Base-by-base conservation (phyloP, 768 basidiomycete genomes). In the Termitomyces sp. region DNA sequence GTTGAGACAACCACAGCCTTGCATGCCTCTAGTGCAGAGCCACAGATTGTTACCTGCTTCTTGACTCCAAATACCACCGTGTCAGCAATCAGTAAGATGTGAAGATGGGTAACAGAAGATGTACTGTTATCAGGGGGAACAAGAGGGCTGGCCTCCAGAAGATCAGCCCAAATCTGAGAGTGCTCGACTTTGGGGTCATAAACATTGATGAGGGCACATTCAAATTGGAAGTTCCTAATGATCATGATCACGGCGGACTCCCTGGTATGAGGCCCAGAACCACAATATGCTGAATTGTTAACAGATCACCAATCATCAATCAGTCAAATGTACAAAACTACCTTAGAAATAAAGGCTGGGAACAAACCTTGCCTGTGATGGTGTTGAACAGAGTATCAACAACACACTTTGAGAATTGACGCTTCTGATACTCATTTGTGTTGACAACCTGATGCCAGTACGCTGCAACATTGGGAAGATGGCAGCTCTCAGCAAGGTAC, bases 341-440 rank as follows among this genome's bases (percentile, higher is more conserved):
- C 7, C 13, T 5, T 16, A 25, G n/a, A 31, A 32, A 20, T 15
- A n/a, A 36, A 18, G 29, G 36, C 16, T 48, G 10, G 10, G 42
- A n/a, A 64, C 77, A 20, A 54, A 89, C 91, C 82, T 96, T 94
- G 76, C 89, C 86, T 20, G 93, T 96, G 68, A 97, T 94, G 49
- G 97, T 99, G 72, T 95, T 98, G 84, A 99, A 99, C 56, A 99
- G 84, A 13, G 92, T 93, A 71, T 97, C 93, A 38, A 99, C 95
- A 58, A 99, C 95, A 49, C 88, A 85, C 75, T 94, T 92, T 38
- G 94, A 91, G 80, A 99, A 98, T 48, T 97, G 79, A 59, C 83
- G 76, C 82, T 98, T 99, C 72, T 99, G 97, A 73, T 98, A 91
- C 73, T 98, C 95, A 74, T 99, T 98, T 89, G 98, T 91, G 66